Evolutionary conservation across 257 asterid genomes (phyloP).

Genomic region (Lavandula angustifolia): DNA sequence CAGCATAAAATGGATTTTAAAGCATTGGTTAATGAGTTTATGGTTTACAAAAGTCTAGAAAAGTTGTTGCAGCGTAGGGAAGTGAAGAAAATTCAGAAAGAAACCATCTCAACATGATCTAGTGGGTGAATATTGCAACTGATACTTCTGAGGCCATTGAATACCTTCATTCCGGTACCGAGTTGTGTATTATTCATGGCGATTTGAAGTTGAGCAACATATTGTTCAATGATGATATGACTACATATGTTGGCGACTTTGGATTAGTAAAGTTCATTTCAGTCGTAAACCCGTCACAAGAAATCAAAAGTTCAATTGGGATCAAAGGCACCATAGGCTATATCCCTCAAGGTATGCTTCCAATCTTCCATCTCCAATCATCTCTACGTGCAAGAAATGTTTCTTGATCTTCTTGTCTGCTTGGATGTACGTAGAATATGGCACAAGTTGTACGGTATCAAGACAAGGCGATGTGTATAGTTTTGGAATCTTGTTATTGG

Average conservation of each 20-base stretch:
- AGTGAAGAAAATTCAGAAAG: background rate
- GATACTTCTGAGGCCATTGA: slow-evolving; percentile 8
- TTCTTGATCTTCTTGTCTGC: background rate
- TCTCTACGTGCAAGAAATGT: too few relatives aligned
- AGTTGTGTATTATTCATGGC: slow-evolving; percentile 30
- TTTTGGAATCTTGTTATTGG: slow-evolving; percentile 37
- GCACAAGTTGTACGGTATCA: too few relatives aligned
- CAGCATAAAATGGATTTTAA: too few relatives aligned
- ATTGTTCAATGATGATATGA: slow-evolving; percentile 31
- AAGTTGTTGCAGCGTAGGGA: slow-evolving; percentile 34
- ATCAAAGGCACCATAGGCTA: slow-evolving; percentile 34
- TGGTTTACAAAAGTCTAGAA: slow-evolving; percentile 34
- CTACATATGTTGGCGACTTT: slow-evolving; percentile 37
- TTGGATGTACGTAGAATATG: too few relatives aligned
- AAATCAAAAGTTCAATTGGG: slow-evolving; percentile 26
- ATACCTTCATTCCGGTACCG: slow-evolving; percentile 18
- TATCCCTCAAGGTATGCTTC: slow-evolving; percentile 34
- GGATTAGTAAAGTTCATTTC: slow-evolving; percentile 39
- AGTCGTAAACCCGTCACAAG: background rate
- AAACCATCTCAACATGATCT: background rate
- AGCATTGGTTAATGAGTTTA: slow-evolving; percentile 34
- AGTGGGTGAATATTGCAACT: background rate
- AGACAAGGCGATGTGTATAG: slow-evolving; percentile 35
- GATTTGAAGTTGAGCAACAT: slow-evolving; percentile 39
- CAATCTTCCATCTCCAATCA: background rate